Evolutionary conservation across 225 moss, liverwort and hornwort species (phyloP).

Genomic region (Takakia lepidozioides): DNA sequence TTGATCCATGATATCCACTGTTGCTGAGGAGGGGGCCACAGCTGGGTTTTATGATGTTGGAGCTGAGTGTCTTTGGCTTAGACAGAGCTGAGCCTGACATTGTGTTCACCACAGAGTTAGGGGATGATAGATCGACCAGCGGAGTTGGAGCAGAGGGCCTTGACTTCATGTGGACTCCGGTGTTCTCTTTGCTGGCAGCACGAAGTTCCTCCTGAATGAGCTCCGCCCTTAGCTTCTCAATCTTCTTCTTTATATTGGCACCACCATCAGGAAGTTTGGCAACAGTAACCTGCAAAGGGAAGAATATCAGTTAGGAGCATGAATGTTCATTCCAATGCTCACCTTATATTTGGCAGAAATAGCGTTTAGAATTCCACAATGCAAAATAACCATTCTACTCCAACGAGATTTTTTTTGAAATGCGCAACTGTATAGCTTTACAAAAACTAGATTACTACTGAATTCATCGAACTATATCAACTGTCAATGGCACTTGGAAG

Average conservation of each 20-base stretch:
- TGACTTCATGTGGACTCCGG: slow-evolving; percentile 10
- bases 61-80: slow-evolving; percentile 30
- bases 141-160: slow-evolving; percentile 5
- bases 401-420: background rate
- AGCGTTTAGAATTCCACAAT: too few relatives aligned
- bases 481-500: too few relatives aligned
- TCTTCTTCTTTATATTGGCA: slow-evolving; percentile 48
- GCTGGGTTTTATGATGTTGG: slow-evolving; percentile 13
- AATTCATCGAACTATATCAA: too few relatives aligned
- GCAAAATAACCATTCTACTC: too few relatives aligned
- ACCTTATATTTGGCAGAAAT: too few relatives aligned
- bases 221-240: slow-evolving; percentile 42
- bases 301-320: background rate
- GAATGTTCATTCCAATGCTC: too few relatives aligned
- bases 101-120: slow-evolving; percentile 3
- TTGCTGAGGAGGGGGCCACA: slow-evolving; percentile 8
- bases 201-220: slow-evolving; percentile 37
- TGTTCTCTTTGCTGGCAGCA: slow-evolving; percentile 47
- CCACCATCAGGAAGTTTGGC: slow-evolving; percentile 68
- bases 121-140: slow-evolving; percentile 17
- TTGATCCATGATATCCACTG: slow-evolving; percentile 2
- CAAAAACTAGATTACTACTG: too few relatives aligned
- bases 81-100: background rate
- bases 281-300: slow-evolving; percentile 33
- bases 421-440: too few relatives aligned